Evolutionary conservation across 139 green algal genomes (phyloP).

Genomic region (Spirogloea muscicola): DNA sequence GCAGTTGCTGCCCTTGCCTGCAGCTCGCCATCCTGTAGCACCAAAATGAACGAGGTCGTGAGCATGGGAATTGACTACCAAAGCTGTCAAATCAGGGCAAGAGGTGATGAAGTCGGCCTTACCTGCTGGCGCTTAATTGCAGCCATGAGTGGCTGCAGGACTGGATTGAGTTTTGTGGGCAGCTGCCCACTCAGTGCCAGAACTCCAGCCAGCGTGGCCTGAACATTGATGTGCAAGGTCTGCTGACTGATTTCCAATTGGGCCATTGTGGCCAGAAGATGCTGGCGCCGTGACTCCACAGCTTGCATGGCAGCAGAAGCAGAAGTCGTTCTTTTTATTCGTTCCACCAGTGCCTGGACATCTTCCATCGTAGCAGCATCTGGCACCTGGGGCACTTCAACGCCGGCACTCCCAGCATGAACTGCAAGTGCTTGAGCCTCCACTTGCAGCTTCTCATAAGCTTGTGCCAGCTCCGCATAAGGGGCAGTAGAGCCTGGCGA

Average conservation of each 20-base stretch:
- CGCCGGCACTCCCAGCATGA: no score
- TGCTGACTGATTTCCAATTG: no score
- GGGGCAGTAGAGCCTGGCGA: constrained; percentile 36
- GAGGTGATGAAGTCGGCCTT: background rate
- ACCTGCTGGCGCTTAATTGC: constrained; percentile 65
- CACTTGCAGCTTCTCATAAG: constrained; percentile 58
- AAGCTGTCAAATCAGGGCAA: background rate
- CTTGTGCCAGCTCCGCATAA: constrained; percentile 58
- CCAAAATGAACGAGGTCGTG: constrained; percentile 82
- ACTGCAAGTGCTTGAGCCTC: constrained; percentile 48
- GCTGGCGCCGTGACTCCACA: constrained; percentile 10
- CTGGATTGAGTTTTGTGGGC: constrained; percentile 79
- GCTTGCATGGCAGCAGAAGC: background rate
- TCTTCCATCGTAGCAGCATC: no score
- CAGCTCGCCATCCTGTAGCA: constrained; percentile 55
- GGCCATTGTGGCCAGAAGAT: constrained; percentile 32
- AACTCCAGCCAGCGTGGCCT: constrained; percentile 59
- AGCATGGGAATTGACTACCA: no score
- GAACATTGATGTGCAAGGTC: constrained; percentile 48
- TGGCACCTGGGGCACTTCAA: no score
- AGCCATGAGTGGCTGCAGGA: constrained; percentile 90
- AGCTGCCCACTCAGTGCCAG: constrained; percentile 58
- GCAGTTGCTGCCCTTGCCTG: constrained; percentile 56
- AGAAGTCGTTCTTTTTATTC: no score
- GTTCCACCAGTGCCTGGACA: no score